phyloP scores from a whole-genome alignment of 2,329 filamentous ascomycete species.

The Lachnellula hyalina region DNA sequence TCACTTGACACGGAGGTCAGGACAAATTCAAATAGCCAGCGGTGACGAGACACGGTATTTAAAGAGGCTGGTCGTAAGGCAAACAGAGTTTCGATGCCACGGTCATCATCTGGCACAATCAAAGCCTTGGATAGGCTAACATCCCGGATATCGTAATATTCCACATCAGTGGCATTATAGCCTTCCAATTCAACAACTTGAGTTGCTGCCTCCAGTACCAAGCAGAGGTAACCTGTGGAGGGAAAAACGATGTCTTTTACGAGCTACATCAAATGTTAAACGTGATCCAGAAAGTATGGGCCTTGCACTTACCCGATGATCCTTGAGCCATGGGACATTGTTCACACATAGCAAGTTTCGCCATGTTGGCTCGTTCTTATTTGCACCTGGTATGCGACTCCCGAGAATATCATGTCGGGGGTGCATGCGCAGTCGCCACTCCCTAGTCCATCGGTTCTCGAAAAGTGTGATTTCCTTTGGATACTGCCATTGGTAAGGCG shows the following conservation, averaged over 20 bases:
- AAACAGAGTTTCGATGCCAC: background rate
- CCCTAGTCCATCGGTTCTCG: conserved; percentile 42
- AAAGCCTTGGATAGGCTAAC: background rate
- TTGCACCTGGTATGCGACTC: conserved; percentile 13
- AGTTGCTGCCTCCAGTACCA: background rate
- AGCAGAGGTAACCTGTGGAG: background rate
- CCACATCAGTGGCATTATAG: background rate
- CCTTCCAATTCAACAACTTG: background rate
- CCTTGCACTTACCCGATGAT: conserved; percentile 37
- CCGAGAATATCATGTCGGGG: conserved; percentile 36
- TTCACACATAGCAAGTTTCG: conserved; percentile 26
- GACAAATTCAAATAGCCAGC: background rate
- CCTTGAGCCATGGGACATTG: conserved; percentile 42
- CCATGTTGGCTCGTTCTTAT: conserved; percentile 25
- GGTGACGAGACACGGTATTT: background rate
- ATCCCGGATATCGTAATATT: background rate
- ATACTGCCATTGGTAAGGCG: conserved; percentile 49
- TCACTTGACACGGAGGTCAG: background rate
- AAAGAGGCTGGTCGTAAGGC: background rate
- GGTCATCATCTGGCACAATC: background rate
- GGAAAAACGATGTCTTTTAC: background rate
- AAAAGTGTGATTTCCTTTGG: conserved; percentile 43
- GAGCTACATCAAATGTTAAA: background rate
- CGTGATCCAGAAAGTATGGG: background rate
- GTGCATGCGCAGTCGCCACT: conserved; percentile 39